phyloP scores from a whole-genome alignment of 805 yeast species.

The Kockiozyma suomiensis region DNA sequence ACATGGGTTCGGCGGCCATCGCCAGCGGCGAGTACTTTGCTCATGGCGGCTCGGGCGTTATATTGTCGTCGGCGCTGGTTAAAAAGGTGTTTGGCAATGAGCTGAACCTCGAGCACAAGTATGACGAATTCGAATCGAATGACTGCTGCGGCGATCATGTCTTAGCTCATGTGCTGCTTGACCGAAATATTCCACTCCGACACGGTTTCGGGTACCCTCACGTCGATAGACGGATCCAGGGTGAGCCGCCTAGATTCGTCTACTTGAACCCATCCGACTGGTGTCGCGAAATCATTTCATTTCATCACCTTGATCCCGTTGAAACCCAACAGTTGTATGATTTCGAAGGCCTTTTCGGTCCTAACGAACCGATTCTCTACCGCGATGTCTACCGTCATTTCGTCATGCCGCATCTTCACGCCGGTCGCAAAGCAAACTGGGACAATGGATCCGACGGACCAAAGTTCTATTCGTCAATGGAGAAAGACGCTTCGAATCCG shows the following conservation, averaged over 20 bases:
- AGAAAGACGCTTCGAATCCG: neutral
- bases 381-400: conserved; percentile 43
- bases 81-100: conserved; percentile 35
- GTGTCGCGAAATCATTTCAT: conserved; percentile 42
- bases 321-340: conserved; percentile 38
- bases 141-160: conserved; percentile 45
- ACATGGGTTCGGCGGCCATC: conserved; percentile 41
- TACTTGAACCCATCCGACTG: conserved; percentile 28
- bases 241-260: conserved; percentile 37
- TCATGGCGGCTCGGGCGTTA: conserved; percentile 44
- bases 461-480: neutral
- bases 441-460: conserved; percentile 31
- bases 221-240: conserved; percentile 40
- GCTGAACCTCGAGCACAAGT: conserved; percentile 31
- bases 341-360: conserved; percentile 40
- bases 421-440: conserved; percentile 37
- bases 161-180: conserved; percentile 40
- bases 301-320: conserved; percentile 40
- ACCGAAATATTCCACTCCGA: conserved; percentile 23
- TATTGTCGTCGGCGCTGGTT: conserved; percentile 42
- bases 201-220: conserved; percentile 27
- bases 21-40: conserved; percentile 39
- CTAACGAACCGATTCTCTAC: conserved; percentile 32
- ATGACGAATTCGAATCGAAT: conserved; percentile 35
- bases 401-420: conserved; percentile 39